Base-by-base conservation (phyloP, 1,284 basidiomycete species). In the Omphalotus olearius region DNA sequence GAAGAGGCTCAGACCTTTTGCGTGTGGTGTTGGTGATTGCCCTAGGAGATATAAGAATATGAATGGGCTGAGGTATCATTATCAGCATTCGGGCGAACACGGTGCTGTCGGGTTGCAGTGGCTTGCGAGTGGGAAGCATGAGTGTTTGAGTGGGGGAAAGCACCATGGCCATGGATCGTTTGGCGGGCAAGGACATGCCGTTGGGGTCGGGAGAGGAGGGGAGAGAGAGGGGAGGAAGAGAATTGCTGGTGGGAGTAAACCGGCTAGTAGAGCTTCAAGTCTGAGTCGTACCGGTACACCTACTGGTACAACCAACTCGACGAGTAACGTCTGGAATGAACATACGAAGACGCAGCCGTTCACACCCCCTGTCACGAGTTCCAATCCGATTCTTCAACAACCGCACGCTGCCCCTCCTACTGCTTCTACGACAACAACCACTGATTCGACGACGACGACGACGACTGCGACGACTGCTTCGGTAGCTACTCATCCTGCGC, bases 11-110 rank as follows among this genome's bases (percentile, higher is more conserved):
- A 73, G 91, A 50, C 93, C 93, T 2, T 96, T 90, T 63, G 90
- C 91, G 0, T 96, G 93, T 61, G 88, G 91, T 7, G 88, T 94
- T 13, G 85, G 86, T n/a, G 88, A 91, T 55, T 99, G 96, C 67
- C 85, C 85, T 63, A 83, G 97, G 66, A 73, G 96, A 61, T 99
- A 98, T 75, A 95, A 98, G 79, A 98, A 98, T 67, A 95, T 97
- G 93, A 97, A 97, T 67, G 93, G 94, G 0, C 71, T 97, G 54
- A 73, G 90, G 63, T 98, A 99, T 62, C 95, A 99, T 70, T 98
- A 98, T 68, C 88, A 95, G 65, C 95, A 98, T 69, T 92, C 91
- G 28, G 95, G 96, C 14, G 93, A 95, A 51, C 96, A 98, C 66
- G 94, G 94, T 9, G 85, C 88, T 9, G 79, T 91, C 47, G 94